A percentile compares a stretch with the other conserved stretches of the same genome.
These are phyloP conservation scores for Carex arenaria DNA, from an alignment of 202 grass and related monocot species.

Conservation along the genomic window DNA sequence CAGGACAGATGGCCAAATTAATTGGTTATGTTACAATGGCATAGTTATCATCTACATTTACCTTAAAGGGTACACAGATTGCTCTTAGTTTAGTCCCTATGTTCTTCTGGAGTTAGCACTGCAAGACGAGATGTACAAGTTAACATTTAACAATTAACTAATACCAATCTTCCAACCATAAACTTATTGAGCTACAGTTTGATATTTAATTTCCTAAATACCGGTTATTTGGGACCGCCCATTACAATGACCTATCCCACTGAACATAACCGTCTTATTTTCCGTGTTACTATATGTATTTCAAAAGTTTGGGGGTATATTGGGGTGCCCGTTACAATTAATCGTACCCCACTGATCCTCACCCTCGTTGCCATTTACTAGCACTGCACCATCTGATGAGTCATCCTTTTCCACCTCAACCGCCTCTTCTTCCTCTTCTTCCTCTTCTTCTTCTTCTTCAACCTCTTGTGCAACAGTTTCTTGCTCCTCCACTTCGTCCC, in stretches of 20 bases:
- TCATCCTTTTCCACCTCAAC: conserved; percentile 60
- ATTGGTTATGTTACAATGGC: conserved; percentile 17
- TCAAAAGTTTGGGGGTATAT: background rate
- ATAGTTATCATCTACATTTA: conserved; percentile 12
- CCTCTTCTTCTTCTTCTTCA: conserved; percentile 38
- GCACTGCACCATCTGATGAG: conserved; percentile 50
- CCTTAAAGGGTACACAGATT: conserved; percentile 9
- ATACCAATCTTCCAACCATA: conserved; percentile 2
- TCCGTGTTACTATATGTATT: background rate
- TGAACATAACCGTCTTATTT: background rate
- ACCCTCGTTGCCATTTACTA: conserved; percentile 87
- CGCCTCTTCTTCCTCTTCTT: conserved; percentile 62
- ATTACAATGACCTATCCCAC: background rate
- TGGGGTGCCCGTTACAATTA: conserved; percentile 43
- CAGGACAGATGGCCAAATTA: conserved; percentile 21
- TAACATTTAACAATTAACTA: background rate
- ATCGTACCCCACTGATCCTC: conserved; percentile 82
- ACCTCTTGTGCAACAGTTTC: conserved; percentile 25
- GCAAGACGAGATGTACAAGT: conserved; percentile 21
- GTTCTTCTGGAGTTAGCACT: conserved; percentile 65
- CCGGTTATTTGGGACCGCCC: background rate
- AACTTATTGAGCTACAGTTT: background rate
- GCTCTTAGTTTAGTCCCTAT: conserved; percentile 22
- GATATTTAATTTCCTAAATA: background rate
- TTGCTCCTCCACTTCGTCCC: conserved; percentile 28